Conservation (phyloP, 2,329 filamentous ascomycete genomes). For the Pyricularia sp. region DNA sequence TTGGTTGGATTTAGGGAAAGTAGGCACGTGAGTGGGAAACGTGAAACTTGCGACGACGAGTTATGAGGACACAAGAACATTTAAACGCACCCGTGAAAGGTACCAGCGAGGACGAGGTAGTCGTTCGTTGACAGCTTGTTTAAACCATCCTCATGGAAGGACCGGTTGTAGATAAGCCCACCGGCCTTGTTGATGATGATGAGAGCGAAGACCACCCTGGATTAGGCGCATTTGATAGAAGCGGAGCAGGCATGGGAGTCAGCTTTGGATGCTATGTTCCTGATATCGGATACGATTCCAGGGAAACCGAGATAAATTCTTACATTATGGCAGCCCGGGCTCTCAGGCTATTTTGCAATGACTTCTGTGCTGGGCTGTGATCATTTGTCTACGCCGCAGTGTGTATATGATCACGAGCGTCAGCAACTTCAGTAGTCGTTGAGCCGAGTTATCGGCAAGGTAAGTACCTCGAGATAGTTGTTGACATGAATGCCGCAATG, state of each 20-base stretch:
- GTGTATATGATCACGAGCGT: not conserved
- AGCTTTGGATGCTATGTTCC: not conserved
- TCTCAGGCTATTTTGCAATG: not conserved
- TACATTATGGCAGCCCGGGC: not conserved
- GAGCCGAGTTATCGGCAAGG: not conserved
- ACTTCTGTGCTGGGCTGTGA: not conserved
- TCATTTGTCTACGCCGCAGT: not conserved
- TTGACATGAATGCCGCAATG: not conserved
- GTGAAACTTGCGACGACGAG: not conserved
- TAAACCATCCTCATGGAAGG: slow-evolving; percentile 77
- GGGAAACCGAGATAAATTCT: not conserved
- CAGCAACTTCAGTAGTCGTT: not conserved
- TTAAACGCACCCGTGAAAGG: slow-evolving; percentile 76
- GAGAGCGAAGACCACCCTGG: slow-evolving; percentile 86
- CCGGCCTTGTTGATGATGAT: slow-evolving; percentile 99
- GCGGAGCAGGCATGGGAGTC: not conserved
- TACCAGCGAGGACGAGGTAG: slow-evolving; percentile 91
- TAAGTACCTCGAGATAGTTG: not conserved
- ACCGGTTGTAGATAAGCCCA: slow-evolving; percentile 90
- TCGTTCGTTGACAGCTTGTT: slow-evolving; percentile 91
- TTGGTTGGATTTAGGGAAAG: not conserved
- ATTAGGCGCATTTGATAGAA: not conserved
- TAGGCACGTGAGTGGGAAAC: not conserved
- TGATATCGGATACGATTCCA: not conserved
- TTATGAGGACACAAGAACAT: not conserved